These are phyloP conservation scores for Chlorella vulgaris DNA, from an alignment of 139 green algal genomes.

Conservation along the genomic window DNA sequence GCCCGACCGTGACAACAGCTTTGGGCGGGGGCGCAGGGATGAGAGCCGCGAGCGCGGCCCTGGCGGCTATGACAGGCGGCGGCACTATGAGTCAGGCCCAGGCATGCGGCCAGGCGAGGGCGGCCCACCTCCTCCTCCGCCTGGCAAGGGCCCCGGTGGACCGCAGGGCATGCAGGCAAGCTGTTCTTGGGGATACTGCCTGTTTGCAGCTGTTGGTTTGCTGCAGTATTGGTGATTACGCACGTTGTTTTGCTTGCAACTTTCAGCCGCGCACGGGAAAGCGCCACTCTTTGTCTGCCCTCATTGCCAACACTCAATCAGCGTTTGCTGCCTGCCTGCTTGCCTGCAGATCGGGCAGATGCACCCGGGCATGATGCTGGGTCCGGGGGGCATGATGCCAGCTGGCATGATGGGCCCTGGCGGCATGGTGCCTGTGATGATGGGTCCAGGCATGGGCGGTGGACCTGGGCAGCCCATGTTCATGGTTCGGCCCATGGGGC, in stretches of 20 bases:
- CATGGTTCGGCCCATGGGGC: constrained; percentile 25
- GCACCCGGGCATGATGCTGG: background rate
- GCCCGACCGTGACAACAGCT: constrained; percentile 11
- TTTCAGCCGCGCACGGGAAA: too few species aligned
- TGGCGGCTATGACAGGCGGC: constrained; percentile 10
- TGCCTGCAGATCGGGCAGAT: background rate
- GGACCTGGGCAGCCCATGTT: constrained; percentile 21
- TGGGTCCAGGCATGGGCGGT: constrained; percentile 11
- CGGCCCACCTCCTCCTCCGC: constrained; percentile 18
- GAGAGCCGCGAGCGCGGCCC: constrained; percentile 9
- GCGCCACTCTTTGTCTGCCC: too few species aligned
- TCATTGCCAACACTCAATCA: too few species aligned
- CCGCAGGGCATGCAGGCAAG: constrained; percentile 23
- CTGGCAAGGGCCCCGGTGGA: constrained; percentile 27
- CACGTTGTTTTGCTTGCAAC: background rate
- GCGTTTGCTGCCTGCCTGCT: background rate
- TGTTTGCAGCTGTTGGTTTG: background rate
- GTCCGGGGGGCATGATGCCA: background rate
- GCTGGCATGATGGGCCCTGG: background rate
- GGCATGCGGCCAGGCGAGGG: constrained; percentile 18
- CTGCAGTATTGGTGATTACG: too few species aligned
- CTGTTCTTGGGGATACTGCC: background rate
- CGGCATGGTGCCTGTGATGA: constrained; percentile 6
- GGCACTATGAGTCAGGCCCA: constrained; percentile 12
- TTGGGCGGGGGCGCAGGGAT: constrained; percentile 11